phyloP scores from a whole-genome alignment of 2,329 filamentous ascomycete genomes.

The Davidsoniella australis region DNA sequence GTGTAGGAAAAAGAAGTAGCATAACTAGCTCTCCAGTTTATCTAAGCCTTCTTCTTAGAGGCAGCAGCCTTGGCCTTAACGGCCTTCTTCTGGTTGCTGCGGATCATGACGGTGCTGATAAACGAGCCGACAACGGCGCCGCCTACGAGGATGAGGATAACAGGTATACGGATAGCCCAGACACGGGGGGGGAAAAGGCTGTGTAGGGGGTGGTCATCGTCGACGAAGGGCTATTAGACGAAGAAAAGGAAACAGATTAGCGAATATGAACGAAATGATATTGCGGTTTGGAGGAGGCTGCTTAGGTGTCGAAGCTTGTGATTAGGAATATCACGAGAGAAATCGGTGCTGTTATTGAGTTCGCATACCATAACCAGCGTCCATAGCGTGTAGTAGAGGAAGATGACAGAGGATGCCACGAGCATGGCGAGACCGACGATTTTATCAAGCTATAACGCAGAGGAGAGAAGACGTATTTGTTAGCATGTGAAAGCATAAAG shows the following conservation, averaged over 20 bases:
- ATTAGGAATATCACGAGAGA: constrained; percentile 6
- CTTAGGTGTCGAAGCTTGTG: not conserved
- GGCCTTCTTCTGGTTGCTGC: constrained; percentile 94
- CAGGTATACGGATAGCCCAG: constrained; percentile 96
- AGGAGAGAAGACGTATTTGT: not conserved
- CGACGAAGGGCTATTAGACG: constrained; percentile 70
- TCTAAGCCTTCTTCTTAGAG: constrained; percentile 69
- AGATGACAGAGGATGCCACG: constrained; percentile 46
- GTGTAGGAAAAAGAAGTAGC: too few relatives aligned
- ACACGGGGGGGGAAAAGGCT: constrained; percentile 91
- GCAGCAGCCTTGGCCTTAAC: constrained; percentile 69
- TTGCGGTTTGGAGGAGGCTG: not conserved
- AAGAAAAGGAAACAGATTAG: constrained; percentile 1
- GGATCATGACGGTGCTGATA: constrained; percentile 93
- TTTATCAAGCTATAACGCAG: constrained; percentile 65
- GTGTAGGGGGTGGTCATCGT: constrained; percentile 82
- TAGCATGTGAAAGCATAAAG: not conserved
- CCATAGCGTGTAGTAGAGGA: constrained; percentile 91
- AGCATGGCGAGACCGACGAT: constrained; percentile 52
- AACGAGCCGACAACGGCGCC: constrained; percentile 92
- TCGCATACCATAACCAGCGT: constrained; percentile 76
- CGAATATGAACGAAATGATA: constrained; percentile 7
- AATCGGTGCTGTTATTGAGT: too few relatives aligned
- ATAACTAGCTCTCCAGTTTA: not conserved
- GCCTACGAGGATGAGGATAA: constrained; percentile 84